Base-by-base conservation (phyloP, 139 green algal species). In the Auxenochlorella pyrenoidosa region DNA sequence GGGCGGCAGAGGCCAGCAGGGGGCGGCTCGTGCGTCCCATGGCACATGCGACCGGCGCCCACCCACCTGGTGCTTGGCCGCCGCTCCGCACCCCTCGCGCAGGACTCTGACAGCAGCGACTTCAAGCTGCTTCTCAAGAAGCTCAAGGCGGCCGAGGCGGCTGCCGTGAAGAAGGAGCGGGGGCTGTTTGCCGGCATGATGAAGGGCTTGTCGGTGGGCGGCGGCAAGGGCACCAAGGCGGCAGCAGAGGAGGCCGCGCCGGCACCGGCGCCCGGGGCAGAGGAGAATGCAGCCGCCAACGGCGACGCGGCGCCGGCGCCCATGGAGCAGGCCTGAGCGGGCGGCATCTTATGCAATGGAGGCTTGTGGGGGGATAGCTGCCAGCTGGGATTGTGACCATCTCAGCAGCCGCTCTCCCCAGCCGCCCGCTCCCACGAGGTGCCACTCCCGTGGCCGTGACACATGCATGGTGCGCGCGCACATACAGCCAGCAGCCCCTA, bases 41-140 rank as follows among this genome's bases (percentile, higher is more conserved):
- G 5, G 22, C 40, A 59, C 47, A 6, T 54, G 40, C 34, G 38
- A 26, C 40, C 21, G 8, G 2, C 40, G 40, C 54, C 21, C 73
- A 79, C 8, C 40, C 6, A 43, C 16, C n/a, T 16, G 5, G 6
- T 28, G 41, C 43, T 38, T 47, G 34, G 1, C 47, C 18, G 41
- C 77, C n/a, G n/a, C n/a, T n/a, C n/a, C n/a, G n/a, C 8, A 22
- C n/a, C 43, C 30, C 34, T 24, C 18, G 0, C 40, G 30, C 80
- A 86, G 80, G 85, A 90, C 36, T 19, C 86, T 21, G 26, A 73
- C 24, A 83, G 59, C 59, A 40, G 60, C 26, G 89, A 92, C 72
- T 92, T 92, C 80, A 88, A 88, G 79, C 58, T 88, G 54, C 79
- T 92, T 34, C 51, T 76, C 22, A 84, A 72, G 40, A 80, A 72